Base-by-base conservation (phyloP, 1,139 yeast species). In the Nakaseomyces nivariensis region DNA sequence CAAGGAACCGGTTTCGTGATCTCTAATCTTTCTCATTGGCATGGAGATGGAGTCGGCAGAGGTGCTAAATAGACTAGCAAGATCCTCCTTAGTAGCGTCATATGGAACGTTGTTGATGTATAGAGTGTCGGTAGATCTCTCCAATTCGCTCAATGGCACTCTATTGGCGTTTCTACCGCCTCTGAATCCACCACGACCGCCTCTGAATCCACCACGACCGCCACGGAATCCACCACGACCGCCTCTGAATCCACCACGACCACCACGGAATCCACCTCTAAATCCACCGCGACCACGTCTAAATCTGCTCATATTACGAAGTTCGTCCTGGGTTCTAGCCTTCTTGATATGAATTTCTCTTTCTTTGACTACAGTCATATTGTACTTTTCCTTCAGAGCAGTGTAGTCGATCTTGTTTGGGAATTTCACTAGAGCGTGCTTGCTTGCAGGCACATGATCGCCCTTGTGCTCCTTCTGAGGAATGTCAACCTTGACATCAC, bases 31-130 rank as follows among this genome's bases (percentile, higher is more conserved):
- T 56, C 64, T 63, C 66, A 63, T 62, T 52, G 69, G 69, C 49
- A 65, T 50, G 25, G 61, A 63, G 29, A 65, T 54, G 22, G 55
- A 52, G 13, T 63, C 68, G 33, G 55, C 59, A 10, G 48, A 49
- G 36, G 63, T 59, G 34, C 63, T 62, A 45, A 65, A 65, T 48
- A 59, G 63, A 37, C 56, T 59, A 26, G 67, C 68, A 31, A 65
- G 47, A 42, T 61, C 62, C 37, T 56, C 63, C 49, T 59, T 63
- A 11, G 67, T 64, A n/a, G 66, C 58, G 45, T 56, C 54, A 50
- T 62, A 65, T 40, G 68, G 66, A 32, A 65, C 60, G 53, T 65
- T 65, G 49, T 64, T 65, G 45, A 65, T 63, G 48, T 63, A 65
- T 24, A 65, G 48, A 38, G 69, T 65, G 50, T 65, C 64, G 24